A percentile compares a stretch with the other conserved stretches of the same genome.
phyloP scores from a whole-genome alignment of 139 green algal genomes.

The Edaphochlamys debaryana region DNA sequence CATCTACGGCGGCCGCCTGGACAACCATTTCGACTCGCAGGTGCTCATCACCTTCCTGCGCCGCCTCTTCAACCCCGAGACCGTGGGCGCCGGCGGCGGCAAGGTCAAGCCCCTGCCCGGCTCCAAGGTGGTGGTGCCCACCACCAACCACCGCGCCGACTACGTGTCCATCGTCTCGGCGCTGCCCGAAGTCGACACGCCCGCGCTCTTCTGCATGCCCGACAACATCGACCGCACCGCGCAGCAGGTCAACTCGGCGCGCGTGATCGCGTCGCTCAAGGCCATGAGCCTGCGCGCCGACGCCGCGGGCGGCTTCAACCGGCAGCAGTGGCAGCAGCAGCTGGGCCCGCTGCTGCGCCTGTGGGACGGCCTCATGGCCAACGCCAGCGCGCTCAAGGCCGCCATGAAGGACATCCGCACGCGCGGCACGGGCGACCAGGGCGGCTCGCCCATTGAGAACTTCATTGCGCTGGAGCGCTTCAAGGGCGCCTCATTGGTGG shows the following conservation, averaged over 20 bases:
- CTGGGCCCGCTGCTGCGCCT: conserved; percentile 73
- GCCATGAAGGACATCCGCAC: conserved; percentile 41
- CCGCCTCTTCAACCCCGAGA: conserved; percentile 66
- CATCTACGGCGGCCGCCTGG: conserved; percentile 85
- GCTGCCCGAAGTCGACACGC: conserved; percentile 70
- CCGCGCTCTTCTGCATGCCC: conserved; percentile 75
- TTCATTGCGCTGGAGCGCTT: conserved; percentile 70
- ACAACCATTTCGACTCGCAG: conserved; percentile 70
- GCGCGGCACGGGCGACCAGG: background rate
- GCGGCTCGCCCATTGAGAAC: conserved; percentile 57
- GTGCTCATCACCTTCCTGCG: conserved; percentile 70
- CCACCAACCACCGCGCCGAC: conserved; percentile 50
- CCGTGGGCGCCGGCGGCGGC: conserved; percentile 41
- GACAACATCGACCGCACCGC: conserved; percentile 77
- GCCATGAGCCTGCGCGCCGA: conserved; percentile 46
- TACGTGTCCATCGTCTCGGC: conserved; percentile 50
- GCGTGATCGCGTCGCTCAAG: conserved; percentile 58
- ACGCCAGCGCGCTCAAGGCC: conserved; percentile 28
- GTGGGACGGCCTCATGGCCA: conserved; percentile 64
- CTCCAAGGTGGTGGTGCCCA: conserved; percentile 59
- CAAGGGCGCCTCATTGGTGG: conserved; percentile 52
- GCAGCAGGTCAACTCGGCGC: conserved; percentile 51
- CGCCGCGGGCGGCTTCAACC: conserved; percentile 54
- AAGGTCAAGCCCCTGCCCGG: conserved; percentile 60
- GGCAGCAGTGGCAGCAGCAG: conserved; percentile 58